Conservation (phyloP, 345 rosid species). For the Corchorus olitorius region DNA sequence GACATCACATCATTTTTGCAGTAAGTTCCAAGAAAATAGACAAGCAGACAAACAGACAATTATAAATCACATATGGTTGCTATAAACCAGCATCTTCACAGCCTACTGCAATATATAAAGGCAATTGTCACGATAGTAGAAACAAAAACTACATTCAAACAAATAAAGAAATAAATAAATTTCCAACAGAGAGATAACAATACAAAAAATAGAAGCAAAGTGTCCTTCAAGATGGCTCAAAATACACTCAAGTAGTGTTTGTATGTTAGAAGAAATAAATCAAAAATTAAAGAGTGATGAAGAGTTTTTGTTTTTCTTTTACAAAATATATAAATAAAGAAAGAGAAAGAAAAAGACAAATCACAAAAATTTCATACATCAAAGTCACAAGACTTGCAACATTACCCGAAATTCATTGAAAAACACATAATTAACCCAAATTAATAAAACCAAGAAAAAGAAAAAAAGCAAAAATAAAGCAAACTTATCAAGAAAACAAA, state of each 20-base stretch:
- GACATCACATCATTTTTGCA: slow-evolving; percentile 15
- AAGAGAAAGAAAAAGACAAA: background rate
- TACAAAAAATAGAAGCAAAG: background rate
- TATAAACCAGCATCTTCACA: background rate
- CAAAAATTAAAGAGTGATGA: background rate
- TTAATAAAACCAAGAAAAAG: background rate
- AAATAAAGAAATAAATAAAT: background rate
- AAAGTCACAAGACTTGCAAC: background rate
- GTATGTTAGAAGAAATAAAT: background rate
- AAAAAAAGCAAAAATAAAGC: background rate
- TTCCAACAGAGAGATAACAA: background rate
- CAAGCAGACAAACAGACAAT: slow-evolving; percentile 15
- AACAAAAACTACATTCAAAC: background rate
- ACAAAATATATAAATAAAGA: background rate
- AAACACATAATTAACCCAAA: background rate
- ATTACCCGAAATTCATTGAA: background rate
- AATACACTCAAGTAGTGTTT: background rate
- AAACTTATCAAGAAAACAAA: background rate
- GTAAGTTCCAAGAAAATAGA: background rate
- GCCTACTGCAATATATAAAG: background rate
- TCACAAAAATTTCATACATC: background rate
- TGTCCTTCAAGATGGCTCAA: background rate
- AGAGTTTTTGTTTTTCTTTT: too few species aligned
- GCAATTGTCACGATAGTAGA: background rate
- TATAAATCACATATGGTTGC: background rate